A percentile compares a stretch with the other conserved stretches of the same genome.
phyloP scores from a whole-genome alignment of 2,329 filamentous ascomycete genomes.

The Stemphylium vesicarium region DNA sequence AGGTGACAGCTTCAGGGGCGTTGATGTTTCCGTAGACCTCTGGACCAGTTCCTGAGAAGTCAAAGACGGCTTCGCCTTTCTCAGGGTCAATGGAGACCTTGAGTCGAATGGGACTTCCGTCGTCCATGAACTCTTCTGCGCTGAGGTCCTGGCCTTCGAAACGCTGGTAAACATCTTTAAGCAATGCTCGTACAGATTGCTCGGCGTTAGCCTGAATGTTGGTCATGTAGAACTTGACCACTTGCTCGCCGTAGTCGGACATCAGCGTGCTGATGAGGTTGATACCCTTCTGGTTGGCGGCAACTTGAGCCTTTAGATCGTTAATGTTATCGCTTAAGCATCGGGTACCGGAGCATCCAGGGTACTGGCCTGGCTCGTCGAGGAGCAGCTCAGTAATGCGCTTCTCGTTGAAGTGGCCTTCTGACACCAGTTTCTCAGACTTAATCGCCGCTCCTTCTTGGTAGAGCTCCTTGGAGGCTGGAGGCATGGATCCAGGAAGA shows the following conservation, averaged over 20 bases:
- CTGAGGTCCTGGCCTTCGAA: conserved; percentile 74
- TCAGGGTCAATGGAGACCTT: conserved; percentile 76
- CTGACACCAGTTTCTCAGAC: conserved; percentile 71
- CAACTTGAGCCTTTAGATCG: conserved; percentile 85
- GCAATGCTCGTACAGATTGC: conserved; percentile 72
- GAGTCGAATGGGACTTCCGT: conserved; percentile 78
- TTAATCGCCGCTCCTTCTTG: conserved; percentile 65
- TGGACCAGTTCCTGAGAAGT: conserved; percentile 78
- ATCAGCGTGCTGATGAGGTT: conserved; percentile 76
- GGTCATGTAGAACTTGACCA: conserved; percentile 83
- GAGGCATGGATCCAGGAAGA: conserved; percentile 82
- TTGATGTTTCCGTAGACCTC: conserved; percentile 84
- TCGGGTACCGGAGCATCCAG: conserved; percentile 78
- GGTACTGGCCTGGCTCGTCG: conserved; percentile 74
- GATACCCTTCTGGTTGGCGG: conserved; percentile 86
- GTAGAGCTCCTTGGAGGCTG: conserved; percentile 67
- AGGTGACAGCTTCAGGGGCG: conserved; percentile 80
- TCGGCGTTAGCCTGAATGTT: conserved; percentile 84
- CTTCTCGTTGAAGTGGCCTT: conserved; percentile 79
- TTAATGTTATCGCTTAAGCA: conserved; percentile 84
- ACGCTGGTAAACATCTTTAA: conserved; percentile 72
- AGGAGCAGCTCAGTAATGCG: conserved; percentile 75
- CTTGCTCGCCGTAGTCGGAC: conserved; percentile 76
- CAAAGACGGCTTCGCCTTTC: conserved; percentile 77
- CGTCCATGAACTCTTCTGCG: conserved; percentile 85